A percentile compares a stretch with the other conserved stretches of the same genome.
These are phyloP conservation scores for Fusarium napiforme DNA, from an alignment of 2,329 filamentous ascomycete genomes.

Conservation along the genomic window DNA sequence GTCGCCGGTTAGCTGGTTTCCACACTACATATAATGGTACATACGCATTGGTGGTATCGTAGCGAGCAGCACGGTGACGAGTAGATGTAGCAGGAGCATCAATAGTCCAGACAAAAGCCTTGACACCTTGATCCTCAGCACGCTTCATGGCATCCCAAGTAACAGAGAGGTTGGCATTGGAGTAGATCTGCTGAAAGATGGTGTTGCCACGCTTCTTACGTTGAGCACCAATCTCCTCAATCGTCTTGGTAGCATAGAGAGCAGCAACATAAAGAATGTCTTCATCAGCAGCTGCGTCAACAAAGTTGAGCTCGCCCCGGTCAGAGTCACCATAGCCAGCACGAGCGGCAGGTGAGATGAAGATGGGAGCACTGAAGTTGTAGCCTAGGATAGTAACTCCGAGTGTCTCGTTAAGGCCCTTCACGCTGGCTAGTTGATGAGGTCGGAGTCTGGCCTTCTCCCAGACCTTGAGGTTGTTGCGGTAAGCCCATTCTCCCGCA, in stretches of 20 bases:
- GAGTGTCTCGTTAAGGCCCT: constrained; percentile 49
- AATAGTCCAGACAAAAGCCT: constrained; percentile 54
- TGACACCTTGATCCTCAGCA: constrained; percentile 49
- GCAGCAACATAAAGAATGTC: constrained; percentile 58
- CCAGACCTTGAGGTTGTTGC: constrained; percentile 63
- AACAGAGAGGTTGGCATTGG: constrained; percentile 48
- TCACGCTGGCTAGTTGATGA: constrained; percentile 47
- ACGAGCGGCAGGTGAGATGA: constrained; percentile 59
- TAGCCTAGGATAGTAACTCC: constrained; percentile 58
- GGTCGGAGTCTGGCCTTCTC: constrained; percentile 57
- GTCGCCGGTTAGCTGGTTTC: no score
- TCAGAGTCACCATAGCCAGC: constrained; percentile 56
- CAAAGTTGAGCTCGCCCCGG: constrained; percentile 59
- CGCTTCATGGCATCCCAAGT: constrained; percentile 49
- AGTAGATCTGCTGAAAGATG: constrained; percentile 52
- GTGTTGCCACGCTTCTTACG: constrained; percentile 42
- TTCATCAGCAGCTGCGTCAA: constrained; percentile 56
- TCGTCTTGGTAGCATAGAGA: constrained; percentile 49
- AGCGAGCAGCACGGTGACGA: constrained; percentile 42
- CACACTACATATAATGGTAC: background rate
- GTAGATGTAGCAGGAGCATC: constrained; percentile 44
- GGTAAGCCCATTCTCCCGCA: constrained; percentile 62
- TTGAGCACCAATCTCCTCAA: constrained; percentile 48
- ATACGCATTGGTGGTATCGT: constrained; percentile 42
- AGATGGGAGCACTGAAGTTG: constrained; percentile 60